Evolutionary conservation across 768 basidiomycete genomes (phyloP), one percentile per base, ranked within the genome.

Genomic region (Lentinula aciculospora): DNA sequence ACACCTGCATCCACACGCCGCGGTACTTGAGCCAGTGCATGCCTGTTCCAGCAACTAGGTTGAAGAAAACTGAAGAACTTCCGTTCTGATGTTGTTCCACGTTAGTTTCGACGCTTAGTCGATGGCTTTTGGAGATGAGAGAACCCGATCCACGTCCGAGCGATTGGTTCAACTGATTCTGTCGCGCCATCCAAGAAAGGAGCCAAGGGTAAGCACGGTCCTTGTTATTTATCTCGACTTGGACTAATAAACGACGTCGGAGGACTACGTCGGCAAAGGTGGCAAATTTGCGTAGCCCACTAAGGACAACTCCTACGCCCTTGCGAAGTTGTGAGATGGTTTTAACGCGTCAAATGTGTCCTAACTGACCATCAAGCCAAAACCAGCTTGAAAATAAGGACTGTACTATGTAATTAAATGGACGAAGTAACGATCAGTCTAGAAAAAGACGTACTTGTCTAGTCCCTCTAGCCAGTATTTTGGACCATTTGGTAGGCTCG

Each of bases 201-300:
- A 98, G 95, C 94, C 97, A 98, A 46, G 92, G 89, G 70, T 98
- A 98, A 8, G 95, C 79, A 36, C 82, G 88, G 71, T 99, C 97
- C 67, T 93, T 94, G 68, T 94, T 96, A 60, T 91, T 93, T 64
- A 99, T 93, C 74, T 99, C 97, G 53, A 98, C 82, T 13, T 93
- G 88, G 36, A 98, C 94, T 53, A 98, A 86, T 77, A 99, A 81
- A 39, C 96, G 85, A 31, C 97, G 81, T 49, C 89, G 92, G 53
- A 95, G 84, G 39, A 90, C 81, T 6, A 81, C 84, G 4, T 88
- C 81, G 27, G 85, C 89, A 19, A 90, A 71, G 5, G 86, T 77
- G 7, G 85, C 65, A 51, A 84, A 83, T 69, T 88, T 82, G 31
- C 94, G 83, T 48, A 95, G 78, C 31, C 80, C 76, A 9, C 89